Evolutionary conservation across 2,329 filamentous ascomycete species (phyloP).

Genomic region (Calonectria multiphialidica): DNA sequence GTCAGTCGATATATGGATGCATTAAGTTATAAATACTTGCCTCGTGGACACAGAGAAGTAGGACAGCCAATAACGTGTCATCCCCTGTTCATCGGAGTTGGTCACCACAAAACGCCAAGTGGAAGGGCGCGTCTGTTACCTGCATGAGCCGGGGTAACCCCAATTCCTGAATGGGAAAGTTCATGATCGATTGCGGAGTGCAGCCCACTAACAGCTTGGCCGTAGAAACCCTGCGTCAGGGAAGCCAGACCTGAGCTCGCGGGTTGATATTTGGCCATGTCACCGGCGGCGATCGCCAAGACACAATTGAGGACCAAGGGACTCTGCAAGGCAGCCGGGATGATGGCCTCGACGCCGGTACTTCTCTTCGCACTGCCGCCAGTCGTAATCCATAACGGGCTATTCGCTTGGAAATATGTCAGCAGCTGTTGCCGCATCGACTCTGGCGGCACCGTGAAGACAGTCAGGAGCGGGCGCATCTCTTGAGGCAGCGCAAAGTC

Average conservation of each 20-base stretch:
- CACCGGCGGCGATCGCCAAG: background rate
- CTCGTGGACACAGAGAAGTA: background rate
- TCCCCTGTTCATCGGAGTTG: background rate
- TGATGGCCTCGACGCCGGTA: background rate
- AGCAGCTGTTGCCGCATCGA: background rate
- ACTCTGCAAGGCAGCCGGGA: background rate
- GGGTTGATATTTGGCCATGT: background rate
- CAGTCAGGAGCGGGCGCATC: background rate
- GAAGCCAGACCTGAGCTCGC: background rate
- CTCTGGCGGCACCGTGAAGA: background rate
- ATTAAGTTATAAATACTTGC: background rate
- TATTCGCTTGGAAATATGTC: background rate
- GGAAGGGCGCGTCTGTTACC: background rate
- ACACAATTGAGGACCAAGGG: background rate
- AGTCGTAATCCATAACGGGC: background rate
- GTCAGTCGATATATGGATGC: background rate
- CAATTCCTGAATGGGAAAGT: background rate
- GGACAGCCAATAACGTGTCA: background rate
- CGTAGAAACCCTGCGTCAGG: background rate
- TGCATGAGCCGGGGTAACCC: background rate
- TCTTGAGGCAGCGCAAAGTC: background rate
- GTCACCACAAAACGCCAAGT: background rate
- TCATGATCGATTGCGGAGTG: background rate
- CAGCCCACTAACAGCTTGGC: background rate
- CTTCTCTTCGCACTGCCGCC: background rate